A percentile compares a stretch with the other conserved stretches of the same genome.
phyloP scores from a whole-genome alignment of 139 green algal species.

The Tetraselmis chui region DNA sequence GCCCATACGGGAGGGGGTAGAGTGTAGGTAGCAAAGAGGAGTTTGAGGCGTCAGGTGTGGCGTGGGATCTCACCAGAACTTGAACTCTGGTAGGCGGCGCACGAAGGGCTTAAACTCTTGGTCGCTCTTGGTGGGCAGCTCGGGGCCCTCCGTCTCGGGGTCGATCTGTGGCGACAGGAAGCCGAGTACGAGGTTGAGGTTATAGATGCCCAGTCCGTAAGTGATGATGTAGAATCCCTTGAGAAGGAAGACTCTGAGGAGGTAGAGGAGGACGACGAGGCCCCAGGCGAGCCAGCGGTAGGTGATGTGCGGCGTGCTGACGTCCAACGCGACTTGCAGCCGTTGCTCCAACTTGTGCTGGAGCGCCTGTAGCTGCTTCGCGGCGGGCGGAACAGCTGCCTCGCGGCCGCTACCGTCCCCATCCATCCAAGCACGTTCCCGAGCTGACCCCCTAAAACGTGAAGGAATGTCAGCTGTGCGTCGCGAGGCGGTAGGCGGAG shows the following conservation, averaged over 20 bases:
- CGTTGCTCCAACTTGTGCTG: constrained; percentile 37
- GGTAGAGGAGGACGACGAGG: constrained; percentile 63
- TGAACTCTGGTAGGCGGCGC: constrained; percentile 94
- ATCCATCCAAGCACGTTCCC: background rate
- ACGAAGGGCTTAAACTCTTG: constrained; percentile 98
- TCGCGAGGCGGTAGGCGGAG: too few relatives aligned
- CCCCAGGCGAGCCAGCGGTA: constrained; percentile 63
- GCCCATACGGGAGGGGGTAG: too few relatives aligned
- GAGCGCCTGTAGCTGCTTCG: constrained; percentile 4
- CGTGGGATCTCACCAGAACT: constrained; percentile 99
- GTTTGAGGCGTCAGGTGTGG: too few relatives aligned
- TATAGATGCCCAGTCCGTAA: constrained; percentile 96
- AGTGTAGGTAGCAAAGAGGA: too few relatives aligned
- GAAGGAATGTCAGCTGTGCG: too few relatives aligned
- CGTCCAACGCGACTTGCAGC: constrained; percentile 74
- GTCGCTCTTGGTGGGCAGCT: constrained; percentile 81
- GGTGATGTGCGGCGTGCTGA: constrained; percentile 54
- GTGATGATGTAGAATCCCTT: constrained; percentile 97
- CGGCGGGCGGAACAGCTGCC: background rate
- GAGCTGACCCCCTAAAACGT: too few relatives aligned
- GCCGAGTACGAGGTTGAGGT: constrained; percentile 96
- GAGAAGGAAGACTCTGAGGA: constrained; percentile 34
- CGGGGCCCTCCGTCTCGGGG: constrained; percentile 44
- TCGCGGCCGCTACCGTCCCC: background rate
- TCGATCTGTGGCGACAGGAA: constrained; percentile 81